These are phyloP conservation scores for Wickerhamiella shivajii DNA, from an alignment of 805 yeast genomes.

Conservation along the genomic window DNA sequence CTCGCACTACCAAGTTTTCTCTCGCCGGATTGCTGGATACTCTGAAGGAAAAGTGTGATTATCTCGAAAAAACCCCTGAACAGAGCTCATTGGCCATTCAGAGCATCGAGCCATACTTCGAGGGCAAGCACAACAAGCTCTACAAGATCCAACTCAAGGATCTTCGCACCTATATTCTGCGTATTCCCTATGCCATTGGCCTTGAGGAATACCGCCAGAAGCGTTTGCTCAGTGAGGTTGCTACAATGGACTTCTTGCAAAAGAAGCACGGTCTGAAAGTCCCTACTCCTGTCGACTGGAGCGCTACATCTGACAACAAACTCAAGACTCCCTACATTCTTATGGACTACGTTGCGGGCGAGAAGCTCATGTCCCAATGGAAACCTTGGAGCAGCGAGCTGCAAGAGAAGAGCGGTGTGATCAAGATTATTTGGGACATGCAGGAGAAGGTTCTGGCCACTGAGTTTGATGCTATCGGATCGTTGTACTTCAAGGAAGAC, in stretches of 20 bases:
- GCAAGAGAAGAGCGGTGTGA: conserved; percentile 33
- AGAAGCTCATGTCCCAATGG: conserved; percentile 79
- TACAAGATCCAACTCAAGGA: conserved; percentile 56
- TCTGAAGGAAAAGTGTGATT: conserved; percentile 19
- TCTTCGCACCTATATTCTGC: conserved; percentile 49
- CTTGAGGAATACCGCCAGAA: conserved; percentile 37
- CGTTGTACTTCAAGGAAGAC: conserved; percentile 67
- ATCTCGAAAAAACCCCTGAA: conserved; percentile 25
- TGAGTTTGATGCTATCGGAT: conserved; percentile 62
- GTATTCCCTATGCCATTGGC: conserved; percentile 79
- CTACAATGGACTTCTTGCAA: conserved; percentile 72
- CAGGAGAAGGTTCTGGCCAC: conserved; percentile 39
- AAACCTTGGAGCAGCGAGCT: conserved; percentile 59
- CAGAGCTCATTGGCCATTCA: conserved; percentile 39
- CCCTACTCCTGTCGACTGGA: conserved; percentile 57
- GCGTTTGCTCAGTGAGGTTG: conserved; percentile 77
- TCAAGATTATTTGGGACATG: conserved; percentile 60
- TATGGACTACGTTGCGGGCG: conserved; percentile 69
- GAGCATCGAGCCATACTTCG: conserved; percentile 72
- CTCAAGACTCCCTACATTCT: conserved; percentile 63
- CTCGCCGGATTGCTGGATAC: conserved; percentile 52
- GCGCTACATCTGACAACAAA: conserved; percentile 50
- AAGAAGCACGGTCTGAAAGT: conserved; percentile 47
- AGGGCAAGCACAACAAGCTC: conserved; percentile 86
- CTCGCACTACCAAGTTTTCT: conserved; percentile 68